A percentile compares a stretch with the other conserved stretches of the same genome.
phyloP scores from a whole-genome alignment of 257 asterid species.

The Cinchona pubescens region DNA sequence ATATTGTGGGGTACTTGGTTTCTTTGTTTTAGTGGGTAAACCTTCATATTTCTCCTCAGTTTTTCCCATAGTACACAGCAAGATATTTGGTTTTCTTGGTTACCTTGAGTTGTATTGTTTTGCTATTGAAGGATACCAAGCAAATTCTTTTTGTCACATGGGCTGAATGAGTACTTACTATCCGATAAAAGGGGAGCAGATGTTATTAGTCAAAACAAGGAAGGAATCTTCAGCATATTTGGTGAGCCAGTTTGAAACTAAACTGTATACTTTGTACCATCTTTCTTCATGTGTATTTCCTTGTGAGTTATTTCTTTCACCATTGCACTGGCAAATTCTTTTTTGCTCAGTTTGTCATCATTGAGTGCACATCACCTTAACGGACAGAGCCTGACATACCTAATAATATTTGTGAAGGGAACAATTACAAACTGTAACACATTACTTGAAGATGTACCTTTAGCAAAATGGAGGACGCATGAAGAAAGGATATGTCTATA shows the following conservation, averaged over 20 bases:
- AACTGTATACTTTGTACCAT: neutral
- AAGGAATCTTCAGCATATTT: constrained; percentile 83
- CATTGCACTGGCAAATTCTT: neutral
- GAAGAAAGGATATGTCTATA: neutral
- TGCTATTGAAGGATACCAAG: constrained; percentile 64
- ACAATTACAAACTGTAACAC: neutral
- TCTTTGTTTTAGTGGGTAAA: constrained; percentile 69
- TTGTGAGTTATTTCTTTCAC: neutral
- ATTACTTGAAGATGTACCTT: neutral
- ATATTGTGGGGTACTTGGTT: constrained; percentile 69
- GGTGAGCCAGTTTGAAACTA: constrained; percentile 50
- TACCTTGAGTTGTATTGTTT: constrained; percentile 21
- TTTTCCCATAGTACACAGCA: constrained; percentile 8
- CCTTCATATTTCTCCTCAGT: constrained; percentile 10
- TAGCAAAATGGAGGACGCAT: neutral
- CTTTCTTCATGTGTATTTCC: constrained; percentile 11
- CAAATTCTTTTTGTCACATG: constrained; percentile 46
- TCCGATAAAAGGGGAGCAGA: constrained; percentile 63
- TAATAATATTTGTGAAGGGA: neutral
- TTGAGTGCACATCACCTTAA: neutral
- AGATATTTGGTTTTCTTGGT: constrained; percentile 15
- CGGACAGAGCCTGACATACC: neutral
- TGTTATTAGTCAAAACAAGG: constrained; percentile 85
- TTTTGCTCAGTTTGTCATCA: neutral
- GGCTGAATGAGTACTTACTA: constrained; percentile 67